Conservation (phyloP, 192 early-diverging fungal genomes). For the Umbelopsis sp. region DNA sequence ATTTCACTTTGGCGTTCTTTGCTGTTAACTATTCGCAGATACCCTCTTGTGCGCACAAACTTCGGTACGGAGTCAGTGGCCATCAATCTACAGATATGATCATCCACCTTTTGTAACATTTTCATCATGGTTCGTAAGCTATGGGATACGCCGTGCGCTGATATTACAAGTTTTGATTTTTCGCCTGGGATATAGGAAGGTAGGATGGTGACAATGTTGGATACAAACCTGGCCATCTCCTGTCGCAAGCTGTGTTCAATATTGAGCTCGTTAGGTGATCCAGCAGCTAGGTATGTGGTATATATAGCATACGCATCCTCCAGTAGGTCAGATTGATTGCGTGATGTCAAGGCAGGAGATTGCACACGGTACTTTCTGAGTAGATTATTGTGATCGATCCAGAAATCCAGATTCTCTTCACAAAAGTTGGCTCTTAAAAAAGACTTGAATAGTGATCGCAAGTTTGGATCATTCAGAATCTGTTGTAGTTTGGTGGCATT, state of each 20-base stretch:
- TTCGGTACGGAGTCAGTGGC: slow-evolving; percentile 78
- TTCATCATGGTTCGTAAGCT: slow-evolving; percentile 32
- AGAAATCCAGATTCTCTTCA: slow-evolving; percentile 76
- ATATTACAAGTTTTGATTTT: slow-evolving; percentile 24
- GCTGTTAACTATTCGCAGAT: neutral
- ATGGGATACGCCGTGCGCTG: slow-evolving; percentile 32
- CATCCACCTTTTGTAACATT: slow-evolving; percentile 63
- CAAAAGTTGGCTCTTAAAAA: slow-evolving; percentile 70
- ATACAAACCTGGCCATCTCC: slow-evolving; percentile 49
- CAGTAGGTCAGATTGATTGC: slow-evolving; percentile 43
- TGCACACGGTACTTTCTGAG: slow-evolving; percentile 46
- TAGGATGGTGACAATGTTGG: slow-evolving; percentile 45
- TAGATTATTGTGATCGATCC: slow-evolving; percentile 52
- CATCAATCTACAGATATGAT: slow-evolving; percentile 74
- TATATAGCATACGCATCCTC: slow-evolving; percentile 56
- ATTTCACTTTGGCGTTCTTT: neutral
- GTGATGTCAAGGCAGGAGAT: slow-evolving; percentile 38
- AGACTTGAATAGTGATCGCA: slow-evolving; percentile 61
- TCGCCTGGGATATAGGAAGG: slow-evolving; percentile 22
- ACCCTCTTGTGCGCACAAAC: slow-evolving; percentile 43
- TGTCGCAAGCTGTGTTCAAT: slow-evolving; percentile 53
- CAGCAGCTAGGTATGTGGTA: slow-evolving; percentile 49
- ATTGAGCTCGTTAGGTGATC: slow-evolving; percentile 52
- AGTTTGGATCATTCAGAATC: slow-evolving; percentile 57
- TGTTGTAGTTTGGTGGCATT: slow-evolving; percentile 57